Base-by-base conservation (phyloP, 2,329 filamentous ascomycete species). In the Aspergillus sp. region DNA sequence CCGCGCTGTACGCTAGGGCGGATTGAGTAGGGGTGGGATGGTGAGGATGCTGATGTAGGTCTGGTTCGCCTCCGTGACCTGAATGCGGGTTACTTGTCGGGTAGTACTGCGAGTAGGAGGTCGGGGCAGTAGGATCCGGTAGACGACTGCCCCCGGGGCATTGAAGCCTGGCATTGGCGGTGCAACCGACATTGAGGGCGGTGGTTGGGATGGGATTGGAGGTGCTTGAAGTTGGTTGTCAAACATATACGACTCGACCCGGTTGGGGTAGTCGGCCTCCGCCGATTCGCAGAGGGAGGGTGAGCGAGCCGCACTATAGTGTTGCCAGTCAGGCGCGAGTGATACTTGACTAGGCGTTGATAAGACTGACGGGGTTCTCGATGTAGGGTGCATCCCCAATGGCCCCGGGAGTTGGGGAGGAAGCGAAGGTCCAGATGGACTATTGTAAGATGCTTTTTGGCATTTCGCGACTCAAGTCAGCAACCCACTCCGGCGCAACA, bases 311-410 rank as follows among this genome's bases (percentile, higher is more conserved):
- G 54, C 54, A 9, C 49, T 44, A 42, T 60, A 64, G 33, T 50
- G 42, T 41, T 54, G 54, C 63, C 63, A 66, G 10, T 62, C 60
- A 41, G 57, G 53, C 4, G 54, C 48, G 28, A 59, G 51, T 12
- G 62, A 57, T 10, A 58, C 51, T 42, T 55, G 60, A 43, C 55
- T 60, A 3, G 60, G 55, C 6, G 49, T 46, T n/a, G 57, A 59
- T 8, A 60, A 45, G 6, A 46, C 52, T 1, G 61, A 57, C 3
- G 57, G 52, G 9, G 59, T 55, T 44, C 58, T 54, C 7, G 49
- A 60, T 19, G 45, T 41, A 44, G 49, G 49, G 41, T 47, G 51
- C 29, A 49, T 45, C 30, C 48, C 53, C 44, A 52, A 46, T 10
- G 57, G 43, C 8, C 55, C 54, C 12, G 58, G 29, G 38, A 58